A percentile compares a stretch with the other conserved stretches of the same genome.
Conservation (phyloP, 148 eudicot species). For the Rhododendron henanense region DNA sequence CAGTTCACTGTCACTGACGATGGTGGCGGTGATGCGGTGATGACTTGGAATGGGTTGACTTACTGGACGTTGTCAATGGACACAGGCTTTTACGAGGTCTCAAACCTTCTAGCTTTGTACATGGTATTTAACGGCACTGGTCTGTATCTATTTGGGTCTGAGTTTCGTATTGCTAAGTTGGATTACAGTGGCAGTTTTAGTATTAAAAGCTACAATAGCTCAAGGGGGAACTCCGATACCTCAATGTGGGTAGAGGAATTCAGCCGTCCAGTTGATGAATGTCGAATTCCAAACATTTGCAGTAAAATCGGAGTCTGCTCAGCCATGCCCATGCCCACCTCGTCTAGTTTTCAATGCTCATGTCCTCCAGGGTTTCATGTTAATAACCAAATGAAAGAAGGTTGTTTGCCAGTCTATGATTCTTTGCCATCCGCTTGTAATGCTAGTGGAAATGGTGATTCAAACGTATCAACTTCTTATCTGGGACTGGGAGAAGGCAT, state of each 20-base stretch:
- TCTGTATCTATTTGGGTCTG: conserved; percentile 41
- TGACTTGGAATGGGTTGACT: conserved; percentile 50
- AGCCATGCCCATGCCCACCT: conserved; percentile 52
- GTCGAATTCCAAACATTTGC: conserved; percentile 49
- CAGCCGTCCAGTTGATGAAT: conserved; percentile 42
- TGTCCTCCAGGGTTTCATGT: conserved; percentile 22
- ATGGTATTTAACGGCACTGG: conserved; percentile 44
- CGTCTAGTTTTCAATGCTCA: conserved; percentile 34
- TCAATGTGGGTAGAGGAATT: conserved; percentile 25
- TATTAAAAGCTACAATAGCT: conserved; percentile 32
- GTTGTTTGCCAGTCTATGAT: conserved; percentile 37
- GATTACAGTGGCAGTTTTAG: conserved; percentile 41
- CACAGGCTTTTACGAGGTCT: conserved; percentile 27
- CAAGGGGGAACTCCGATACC: too few species aligned
- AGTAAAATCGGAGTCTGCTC: conserved; percentile 41
- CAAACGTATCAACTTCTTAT: too few species aligned
- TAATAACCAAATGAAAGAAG: conserved; percentile 9
- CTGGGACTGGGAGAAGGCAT: too few species aligned
- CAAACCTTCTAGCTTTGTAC: conserved; percentile 39
- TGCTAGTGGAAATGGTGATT: too few species aligned
- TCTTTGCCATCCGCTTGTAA: conserved; percentile 2
- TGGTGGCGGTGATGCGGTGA: conserved; percentile 32
- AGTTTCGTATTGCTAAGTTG: conserved; percentile 42
- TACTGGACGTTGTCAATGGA: conserved; percentile 53
- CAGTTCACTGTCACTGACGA: conserved; percentile 28